Evolutionary conservation across 306 rosid species (phyloP).

Genomic region (Trichosanthes truncata): DNA sequence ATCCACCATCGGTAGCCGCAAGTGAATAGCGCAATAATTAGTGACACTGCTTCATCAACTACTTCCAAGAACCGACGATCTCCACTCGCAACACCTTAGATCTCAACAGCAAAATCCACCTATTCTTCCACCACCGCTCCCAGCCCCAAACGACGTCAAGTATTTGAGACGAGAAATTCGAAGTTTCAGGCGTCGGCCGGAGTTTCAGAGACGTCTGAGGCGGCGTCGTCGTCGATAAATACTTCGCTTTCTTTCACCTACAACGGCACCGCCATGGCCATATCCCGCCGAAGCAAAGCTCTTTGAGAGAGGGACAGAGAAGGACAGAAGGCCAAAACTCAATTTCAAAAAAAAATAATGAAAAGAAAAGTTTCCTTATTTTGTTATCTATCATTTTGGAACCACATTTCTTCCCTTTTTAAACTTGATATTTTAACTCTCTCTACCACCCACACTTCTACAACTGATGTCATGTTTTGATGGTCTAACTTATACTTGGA

Average conservation of each 20-base stretch:
- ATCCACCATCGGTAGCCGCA: not conserved
- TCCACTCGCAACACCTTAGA: slow-evolving; percentile 2
- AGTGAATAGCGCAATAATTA: not conserved
- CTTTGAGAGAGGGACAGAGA: slow-evolving; percentile 5
- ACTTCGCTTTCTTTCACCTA: not conserved
- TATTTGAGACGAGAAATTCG: not conserved
- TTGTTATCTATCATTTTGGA: no score
- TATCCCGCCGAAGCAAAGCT: slow-evolving; percentile 5
- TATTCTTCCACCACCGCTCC: not conserved
- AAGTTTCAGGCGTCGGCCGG: not conserved
- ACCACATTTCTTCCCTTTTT: no score
- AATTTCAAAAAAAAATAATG: not conserved
- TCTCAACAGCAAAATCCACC: slow-evolving; percentile 5
- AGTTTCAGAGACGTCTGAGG: not conserved
- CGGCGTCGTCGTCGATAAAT: not conserved
- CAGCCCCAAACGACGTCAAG: not conserved
- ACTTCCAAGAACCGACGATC: not conserved
- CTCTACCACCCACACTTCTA: no score
- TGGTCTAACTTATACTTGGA: no score
- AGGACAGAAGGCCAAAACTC: slow-evolving; percentile 11
- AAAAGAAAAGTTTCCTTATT: not conserved
- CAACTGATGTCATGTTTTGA: no score
- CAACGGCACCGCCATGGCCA: not conserved
- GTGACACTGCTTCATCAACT: slow-evolving; percentile 6
- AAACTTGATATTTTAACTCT: no score